These are phyloP conservation scores for Spatholobus suberectus DNA, from an alignment of 306 rosid genomes.

Conservation along the genomic window DNA sequence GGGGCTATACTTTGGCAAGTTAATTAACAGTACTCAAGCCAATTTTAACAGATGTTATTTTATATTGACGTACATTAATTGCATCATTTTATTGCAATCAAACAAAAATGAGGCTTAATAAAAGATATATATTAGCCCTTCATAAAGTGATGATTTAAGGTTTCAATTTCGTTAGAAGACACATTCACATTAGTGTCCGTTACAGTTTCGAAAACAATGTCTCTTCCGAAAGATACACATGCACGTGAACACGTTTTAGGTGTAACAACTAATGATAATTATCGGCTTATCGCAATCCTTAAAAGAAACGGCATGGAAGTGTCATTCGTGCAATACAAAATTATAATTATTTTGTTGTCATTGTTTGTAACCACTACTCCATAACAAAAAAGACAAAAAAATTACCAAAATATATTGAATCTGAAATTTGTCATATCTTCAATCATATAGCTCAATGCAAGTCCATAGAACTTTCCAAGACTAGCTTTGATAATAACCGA, in stretches of 20 bases:
- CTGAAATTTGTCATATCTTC: neutral
- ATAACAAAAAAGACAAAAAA: neutral
- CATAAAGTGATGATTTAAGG: neutral
- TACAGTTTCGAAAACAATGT: neutral
- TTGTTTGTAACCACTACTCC: neutral
- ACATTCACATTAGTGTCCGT: neutral
- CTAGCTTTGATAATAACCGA: neutral
- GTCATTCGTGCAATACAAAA: neutral
- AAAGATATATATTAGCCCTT: neutral
- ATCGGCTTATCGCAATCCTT: slow-evolving; percentile 7
- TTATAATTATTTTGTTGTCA: neutral
- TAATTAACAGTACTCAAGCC: no score
- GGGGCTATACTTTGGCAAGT: neutral
- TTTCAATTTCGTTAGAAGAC: neutral
- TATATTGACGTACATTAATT: neutral
- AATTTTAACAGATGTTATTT: neutral
- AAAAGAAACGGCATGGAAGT: neutral
- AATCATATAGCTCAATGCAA: neutral
- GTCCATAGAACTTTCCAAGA: neutral
- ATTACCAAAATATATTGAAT: neutral
- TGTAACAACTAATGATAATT: slow-evolving; percentile 11
- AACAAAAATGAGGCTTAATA: neutral
- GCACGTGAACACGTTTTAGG: slow-evolving; percentile 1
- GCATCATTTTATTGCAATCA: neutral
- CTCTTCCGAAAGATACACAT: neutral